phyloP scores from a whole-genome alignment of 2,329 filamentous ascomycete genomes.

The Fusarium succisae region DNA sequence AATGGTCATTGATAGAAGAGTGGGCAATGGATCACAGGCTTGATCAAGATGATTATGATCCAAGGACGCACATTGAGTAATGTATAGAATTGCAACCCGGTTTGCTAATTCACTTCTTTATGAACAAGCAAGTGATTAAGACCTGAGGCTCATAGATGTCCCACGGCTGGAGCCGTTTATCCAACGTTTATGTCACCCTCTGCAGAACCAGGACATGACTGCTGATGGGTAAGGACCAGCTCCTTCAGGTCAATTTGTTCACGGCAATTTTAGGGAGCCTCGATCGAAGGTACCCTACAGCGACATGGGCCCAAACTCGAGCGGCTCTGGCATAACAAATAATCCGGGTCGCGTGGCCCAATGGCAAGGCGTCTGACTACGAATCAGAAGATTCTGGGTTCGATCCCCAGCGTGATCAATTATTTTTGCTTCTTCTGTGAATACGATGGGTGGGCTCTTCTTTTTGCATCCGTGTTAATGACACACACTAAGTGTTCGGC shows the following conservation, averaged over 20 bases:
- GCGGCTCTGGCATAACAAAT: background rate
- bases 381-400: conserved; percentile 36
- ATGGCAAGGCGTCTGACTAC: conserved; percentile 35
- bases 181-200: background rate
- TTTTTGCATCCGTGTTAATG: background rate
- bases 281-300: background rate
- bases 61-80: background rate
- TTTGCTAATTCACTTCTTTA: background rate
- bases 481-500: fast-evolving
- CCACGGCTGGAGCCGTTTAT: background rate
- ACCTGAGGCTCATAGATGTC: background rate
- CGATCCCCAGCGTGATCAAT: conserved; percentile 34
- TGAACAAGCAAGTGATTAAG: background rate
- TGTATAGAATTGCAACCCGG: background rate
- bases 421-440: background rate
- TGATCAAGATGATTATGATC: background rate
- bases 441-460: no score
- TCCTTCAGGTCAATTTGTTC: background rate
- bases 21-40: background rate
- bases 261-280: no score
- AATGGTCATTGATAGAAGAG: background rate
- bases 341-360: conserved; percentile 24
- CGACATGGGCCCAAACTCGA: background rate
- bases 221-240: background rate
- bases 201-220: background rate